Conservation (phyloP, 306 rosid genomes). For the Corylus heterophylla region DNA sequence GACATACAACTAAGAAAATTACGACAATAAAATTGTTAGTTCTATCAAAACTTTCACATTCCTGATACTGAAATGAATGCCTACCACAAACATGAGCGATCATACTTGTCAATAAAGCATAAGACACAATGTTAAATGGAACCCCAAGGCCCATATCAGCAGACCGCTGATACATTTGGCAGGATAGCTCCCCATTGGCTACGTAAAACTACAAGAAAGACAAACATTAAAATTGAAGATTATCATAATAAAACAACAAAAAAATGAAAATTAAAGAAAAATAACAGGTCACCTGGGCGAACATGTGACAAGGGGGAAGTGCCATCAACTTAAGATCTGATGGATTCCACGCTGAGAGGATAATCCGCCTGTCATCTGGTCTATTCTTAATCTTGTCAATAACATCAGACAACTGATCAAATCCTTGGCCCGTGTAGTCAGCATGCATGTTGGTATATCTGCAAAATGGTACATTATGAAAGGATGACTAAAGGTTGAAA, state of each 20-base stretch:
- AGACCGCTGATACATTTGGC: conserved; percentile 30
- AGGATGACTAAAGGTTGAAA: background rate
- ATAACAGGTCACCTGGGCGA: conserved; percentile 15
- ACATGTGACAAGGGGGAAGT: conserved; percentile 16
- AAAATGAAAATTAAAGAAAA: background rate
- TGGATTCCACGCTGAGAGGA: conserved; percentile 26
- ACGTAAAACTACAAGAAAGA: conserved; percentile 13
- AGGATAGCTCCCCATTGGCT: conserved; percentile 35
- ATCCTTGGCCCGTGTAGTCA: conserved; percentile 13
- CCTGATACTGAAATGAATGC: background rate
- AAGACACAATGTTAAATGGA: conserved; percentile 23
- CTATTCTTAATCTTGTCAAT: conserved; percentile 20
- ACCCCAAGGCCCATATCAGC: conserved; percentile 21
- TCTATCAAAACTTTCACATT: background rate
- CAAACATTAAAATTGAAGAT: background rate
- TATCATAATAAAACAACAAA: background rate
- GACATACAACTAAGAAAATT: background rate
- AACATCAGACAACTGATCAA: conserved; percentile 28
- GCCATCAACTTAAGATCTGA: conserved; percentile 19
- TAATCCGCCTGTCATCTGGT: conserved; percentile 22
- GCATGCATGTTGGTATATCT: conserved; percentile 18
- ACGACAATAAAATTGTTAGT: background rate
- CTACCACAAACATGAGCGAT: conserved; percentile 36
- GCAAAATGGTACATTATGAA: background rate
- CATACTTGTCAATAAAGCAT: conserved; percentile 20